These are phyloP conservation scores for Allomyces arbusculus DNA, from an alignment of 192 early-diverging fungal genomes.

Conservation along the genomic window DNA sequence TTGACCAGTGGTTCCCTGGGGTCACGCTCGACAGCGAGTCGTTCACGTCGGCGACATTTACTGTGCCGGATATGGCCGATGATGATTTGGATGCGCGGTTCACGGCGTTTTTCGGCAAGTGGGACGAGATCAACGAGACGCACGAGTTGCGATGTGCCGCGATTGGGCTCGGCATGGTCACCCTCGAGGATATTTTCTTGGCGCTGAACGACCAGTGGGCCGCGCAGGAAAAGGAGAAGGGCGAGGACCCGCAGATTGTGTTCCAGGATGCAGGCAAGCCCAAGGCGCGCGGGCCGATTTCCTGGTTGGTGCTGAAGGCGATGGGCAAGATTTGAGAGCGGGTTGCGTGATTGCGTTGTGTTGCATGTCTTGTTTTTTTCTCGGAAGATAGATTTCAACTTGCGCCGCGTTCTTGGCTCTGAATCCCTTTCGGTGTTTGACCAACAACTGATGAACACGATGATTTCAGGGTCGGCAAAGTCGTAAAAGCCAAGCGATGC, in stretches of 20 bases:
- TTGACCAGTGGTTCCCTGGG: background rate
- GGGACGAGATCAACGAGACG: background rate
- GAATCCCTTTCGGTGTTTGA: too few species aligned
- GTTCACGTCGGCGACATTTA: background rate
- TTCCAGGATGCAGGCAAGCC: background rate
- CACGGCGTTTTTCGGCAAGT: background rate
- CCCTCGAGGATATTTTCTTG: background rate
- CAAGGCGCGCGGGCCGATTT: too few species aligned
- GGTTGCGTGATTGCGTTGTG: too few species aligned
- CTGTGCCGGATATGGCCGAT: background rate
- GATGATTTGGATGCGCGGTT: background rate
- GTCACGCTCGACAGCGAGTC: background rate
- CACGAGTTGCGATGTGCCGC: constrained; percentile 2
- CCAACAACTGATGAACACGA: too few species aligned
- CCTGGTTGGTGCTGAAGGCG: too few species aligned
- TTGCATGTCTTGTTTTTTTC: too few species aligned
- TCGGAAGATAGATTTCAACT: too few species aligned
- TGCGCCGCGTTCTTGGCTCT: too few species aligned
- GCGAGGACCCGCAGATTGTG: background rate
- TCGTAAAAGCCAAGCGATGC: background rate
- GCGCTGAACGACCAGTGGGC: background rate
- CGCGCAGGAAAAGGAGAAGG: background rate
- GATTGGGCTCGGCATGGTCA: constrained; percentile 9
- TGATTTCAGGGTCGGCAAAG: background rate
- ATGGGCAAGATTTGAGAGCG: too few species aligned